Evolutionary conservation across 371 early-diverging fungal genomes (phyloP).

Genomic region (Conidiobolus incongruus): DNA sequence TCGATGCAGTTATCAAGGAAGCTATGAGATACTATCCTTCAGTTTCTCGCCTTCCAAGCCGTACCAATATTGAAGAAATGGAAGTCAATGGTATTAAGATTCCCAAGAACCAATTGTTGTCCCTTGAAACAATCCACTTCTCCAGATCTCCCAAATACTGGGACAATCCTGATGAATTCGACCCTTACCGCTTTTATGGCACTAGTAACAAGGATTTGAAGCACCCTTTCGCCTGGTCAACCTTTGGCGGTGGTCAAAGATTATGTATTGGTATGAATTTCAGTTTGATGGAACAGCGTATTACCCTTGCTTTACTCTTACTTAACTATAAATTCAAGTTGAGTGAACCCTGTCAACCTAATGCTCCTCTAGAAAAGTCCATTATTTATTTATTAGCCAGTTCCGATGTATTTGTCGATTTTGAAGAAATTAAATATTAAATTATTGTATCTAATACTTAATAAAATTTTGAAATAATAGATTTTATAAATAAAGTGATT

Average conservation of each 20-base stretch:
- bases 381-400: no score
- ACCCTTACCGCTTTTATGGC: not conserved
- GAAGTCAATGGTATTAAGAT: not conserved
- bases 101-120: not conserved
- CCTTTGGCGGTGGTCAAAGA: conserved; percentile 8
- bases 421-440: no score
- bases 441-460: no score
- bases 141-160: not conserved
- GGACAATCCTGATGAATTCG: conserved; percentile 2
- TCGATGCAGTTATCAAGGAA: conserved; percentile 7
- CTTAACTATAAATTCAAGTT: not conserved
- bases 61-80: not conserved
- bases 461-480: no score
- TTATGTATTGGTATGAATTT: conserved; percentile 30
- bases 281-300: conserved; percentile 23
- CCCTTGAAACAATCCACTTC: not conserved
- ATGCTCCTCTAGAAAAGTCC: no score
- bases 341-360: no score
- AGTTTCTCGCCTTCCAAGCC: not conserved
- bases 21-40: conserved; percentile 6
- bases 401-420: no score
- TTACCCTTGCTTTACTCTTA: conserved; percentile 20
- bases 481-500: no score
- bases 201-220: conserved; percentile 8
- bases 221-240: not conserved